These are phyloP conservation scores for Trametes maxima DNA, from an alignment of 768 basidiomycete genomes.

Conservation along the genomic window DNA sequence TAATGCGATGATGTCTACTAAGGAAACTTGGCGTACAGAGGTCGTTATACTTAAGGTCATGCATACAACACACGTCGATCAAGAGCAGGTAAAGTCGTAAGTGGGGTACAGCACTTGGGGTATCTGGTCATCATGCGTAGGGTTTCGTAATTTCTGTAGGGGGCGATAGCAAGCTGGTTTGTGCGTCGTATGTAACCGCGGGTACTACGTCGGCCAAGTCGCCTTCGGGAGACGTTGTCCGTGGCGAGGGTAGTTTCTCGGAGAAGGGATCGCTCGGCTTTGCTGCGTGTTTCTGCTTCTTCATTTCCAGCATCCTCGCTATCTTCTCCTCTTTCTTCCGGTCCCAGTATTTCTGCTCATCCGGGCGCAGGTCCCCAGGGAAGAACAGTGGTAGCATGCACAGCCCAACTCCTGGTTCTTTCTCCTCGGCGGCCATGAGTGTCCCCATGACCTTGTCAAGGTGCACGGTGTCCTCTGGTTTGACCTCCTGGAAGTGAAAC, in stretches of 20 bases:
- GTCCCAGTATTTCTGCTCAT: slow-evolving; percentile 22
- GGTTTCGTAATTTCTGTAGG: no score
- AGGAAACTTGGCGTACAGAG: no score
- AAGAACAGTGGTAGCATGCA: slow-evolving; percentile 26
- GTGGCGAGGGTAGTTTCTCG: background rate
- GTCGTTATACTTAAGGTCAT: no score
- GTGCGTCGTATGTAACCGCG: no score
- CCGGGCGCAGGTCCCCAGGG: slow-evolving; percentile 22
- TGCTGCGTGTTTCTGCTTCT: background rate
- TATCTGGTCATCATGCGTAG: no score
- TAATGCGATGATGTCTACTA: no score
- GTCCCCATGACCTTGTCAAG: slow-evolving; percentile 26
- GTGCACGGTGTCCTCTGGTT: slow-evolving; percentile 5
- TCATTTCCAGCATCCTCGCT: background rate
- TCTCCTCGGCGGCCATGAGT: slow-evolving; percentile 19
- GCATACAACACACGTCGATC: no score
- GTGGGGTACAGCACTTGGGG: no score
- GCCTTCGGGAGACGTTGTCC: background rate
- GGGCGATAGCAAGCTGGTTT: no score
- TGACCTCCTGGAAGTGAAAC: slow-evolving; percentile 24
- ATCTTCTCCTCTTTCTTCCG: slow-evolving; percentile 4
- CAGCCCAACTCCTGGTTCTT: slow-evolving; percentile 19
- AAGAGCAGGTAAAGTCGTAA: no score
- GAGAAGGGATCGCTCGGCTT: background rate
- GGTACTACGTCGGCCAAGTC: background rate